Conservation (phyloP, 1,139 yeast genomes). For the Suhomyces guaymorum region DNA sequence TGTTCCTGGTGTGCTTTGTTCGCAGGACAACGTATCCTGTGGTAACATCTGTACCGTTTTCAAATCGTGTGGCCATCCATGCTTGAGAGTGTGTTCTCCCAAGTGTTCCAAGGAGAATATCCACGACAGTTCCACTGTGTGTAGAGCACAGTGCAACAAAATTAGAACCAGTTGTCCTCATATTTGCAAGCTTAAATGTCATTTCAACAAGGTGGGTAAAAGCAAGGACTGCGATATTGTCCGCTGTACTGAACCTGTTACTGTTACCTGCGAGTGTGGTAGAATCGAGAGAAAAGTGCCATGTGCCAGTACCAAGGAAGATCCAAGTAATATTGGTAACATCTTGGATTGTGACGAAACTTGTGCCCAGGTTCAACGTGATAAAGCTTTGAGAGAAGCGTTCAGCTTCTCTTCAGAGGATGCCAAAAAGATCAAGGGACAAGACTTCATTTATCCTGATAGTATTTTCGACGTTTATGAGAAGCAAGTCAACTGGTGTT, state of each 20-base stretch:
- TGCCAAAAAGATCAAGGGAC: conserved; percentile 17
- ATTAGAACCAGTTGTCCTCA: conserved; percentile 60
- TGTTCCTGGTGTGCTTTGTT: conserved; percentile 70
- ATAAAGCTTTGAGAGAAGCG: conserved; percentile 63
- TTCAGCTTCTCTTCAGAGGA: conserved; percentile 40
- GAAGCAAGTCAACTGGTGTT: conserved; percentile 65
- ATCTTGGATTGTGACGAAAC: conserved; percentile 63
- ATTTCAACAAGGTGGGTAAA: conserved; percentile 48
- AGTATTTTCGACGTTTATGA: conserved; percentile 43
- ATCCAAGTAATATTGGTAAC: conserved; percentile 31
- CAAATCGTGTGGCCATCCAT: conserved; percentile 70
- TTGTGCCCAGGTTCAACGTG: conserved; percentile 65
- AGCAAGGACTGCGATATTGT: conserved; percentile 37
- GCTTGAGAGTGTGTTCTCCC: conserved; percentile 58
- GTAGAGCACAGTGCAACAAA: conserved; percentile 60
- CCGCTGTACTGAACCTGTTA: conserved; percentile 51
- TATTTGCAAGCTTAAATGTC: conserved; percentile 63
- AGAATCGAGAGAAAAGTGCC: conserved; percentile 43
- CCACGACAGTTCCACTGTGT: conserved; percentile 40
- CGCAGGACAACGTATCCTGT: conserved; percentile 69
- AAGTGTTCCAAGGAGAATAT: conserved; percentile 34
- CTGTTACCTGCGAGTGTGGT: conserved; percentile 66
- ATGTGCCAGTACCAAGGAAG: conserved; percentile 53
- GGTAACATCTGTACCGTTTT: conserved; percentile 61
- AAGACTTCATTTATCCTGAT: conserved; percentile 42